Evolutionary conservation across 139 green algal species (phyloP), one percentile per base, ranked within the genome.

Genomic region (Parachlorella kessleri): DNA sequence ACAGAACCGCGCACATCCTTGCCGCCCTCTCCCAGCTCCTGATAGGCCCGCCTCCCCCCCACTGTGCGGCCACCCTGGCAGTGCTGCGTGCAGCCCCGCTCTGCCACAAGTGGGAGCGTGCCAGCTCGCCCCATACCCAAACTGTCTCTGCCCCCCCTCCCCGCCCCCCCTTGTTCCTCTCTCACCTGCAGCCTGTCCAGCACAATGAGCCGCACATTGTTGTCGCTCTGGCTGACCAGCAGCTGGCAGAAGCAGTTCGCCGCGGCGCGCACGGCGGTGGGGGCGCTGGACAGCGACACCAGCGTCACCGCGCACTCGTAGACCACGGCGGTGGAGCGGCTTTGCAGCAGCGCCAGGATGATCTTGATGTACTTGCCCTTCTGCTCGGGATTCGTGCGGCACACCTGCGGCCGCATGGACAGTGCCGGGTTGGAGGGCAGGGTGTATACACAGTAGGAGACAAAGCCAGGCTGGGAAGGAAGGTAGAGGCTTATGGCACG

Each of bases 181-280:
- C 48, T 40, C 68, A 84, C 92, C 67, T 90, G 77, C 38, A 98
- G 76, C 28, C 95, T 83, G 89, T 98, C 96, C 70, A 99, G 88
- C 68, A 99, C 94, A 78, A 99, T 99, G n/a, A 99, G 90, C 91
- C 98, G 99, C 65, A 99, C 97, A 79, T 99, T 99, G 94, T 99
- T 99, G 91, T 99, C 97, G 38, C 82, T 93, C 81, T 98, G 92
- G n/a, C 77, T 94, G 28, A 95, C 90, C 40, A 99, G 88, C 84
- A 99, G 93, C 86, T 98, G 92, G 88, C 92, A 98, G 91, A 96
- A 99, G 94, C 95, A 98, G 87, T 97, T 97, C 72, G 95, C 97
- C 10, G 95, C 97, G 2, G 97, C 97, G 48, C 95, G 90, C 65
- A 99, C 91, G 55, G 97, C 97, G 28, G 96, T 98, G 38, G 97